Base-by-base conservation (phyloP, 352 stramenopile species). In the Globisporangium heterothallicum region DNA sequence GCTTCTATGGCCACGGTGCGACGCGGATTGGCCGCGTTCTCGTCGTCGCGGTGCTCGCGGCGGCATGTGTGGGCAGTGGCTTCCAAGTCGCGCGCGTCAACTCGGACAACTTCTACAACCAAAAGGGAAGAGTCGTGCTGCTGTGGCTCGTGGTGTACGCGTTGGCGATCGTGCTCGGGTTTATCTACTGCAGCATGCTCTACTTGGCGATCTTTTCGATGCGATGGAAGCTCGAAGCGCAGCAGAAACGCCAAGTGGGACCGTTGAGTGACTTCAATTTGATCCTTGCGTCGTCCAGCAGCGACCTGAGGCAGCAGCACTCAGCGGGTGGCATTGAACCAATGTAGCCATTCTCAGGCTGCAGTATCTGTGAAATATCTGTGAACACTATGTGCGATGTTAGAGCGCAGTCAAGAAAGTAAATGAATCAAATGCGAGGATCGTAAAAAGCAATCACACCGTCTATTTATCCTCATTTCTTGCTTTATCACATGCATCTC, bases 91-190 rank as follows among this genome's bases (percentile, higher is more conserved):
- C 60, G 5, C 59, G 66, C 18, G 59, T 84, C 46, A 75, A 56
- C 3, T 52, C 44, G 2, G 68, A 47, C 32, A 74, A 61, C n/a
- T 82, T 80, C 22, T 54, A 61, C 35, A 64, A 56, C 27, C 61
- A 78, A 24, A 74, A 42, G 19, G 27, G 53, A 14, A 49, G 46
- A 0, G 56, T 78, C 44, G 32, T 69, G 13, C 57, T 73, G 53
- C 60, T 84, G 29, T 86, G 75, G 72, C 46, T 67, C 26, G 64
- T 74, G 12, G 69, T 59, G 49, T 81, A 73, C 25, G 59, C 56
- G n/a, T 62, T 82, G n/a, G 62, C 68, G n/a, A 29, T 68, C 25
- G 60, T 62, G 12, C 25, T 81, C 13, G 75, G 70, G 13, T 64
- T 81, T 18, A 41, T 86, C 35, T 65, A 76, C 24, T 78, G 72